Percentiles rank a stretch among this genome's conserved stretches.
phyloP scores from a whole-genome alignment of 345 rosid genomes.

The Triadica sebifera region DNA sequence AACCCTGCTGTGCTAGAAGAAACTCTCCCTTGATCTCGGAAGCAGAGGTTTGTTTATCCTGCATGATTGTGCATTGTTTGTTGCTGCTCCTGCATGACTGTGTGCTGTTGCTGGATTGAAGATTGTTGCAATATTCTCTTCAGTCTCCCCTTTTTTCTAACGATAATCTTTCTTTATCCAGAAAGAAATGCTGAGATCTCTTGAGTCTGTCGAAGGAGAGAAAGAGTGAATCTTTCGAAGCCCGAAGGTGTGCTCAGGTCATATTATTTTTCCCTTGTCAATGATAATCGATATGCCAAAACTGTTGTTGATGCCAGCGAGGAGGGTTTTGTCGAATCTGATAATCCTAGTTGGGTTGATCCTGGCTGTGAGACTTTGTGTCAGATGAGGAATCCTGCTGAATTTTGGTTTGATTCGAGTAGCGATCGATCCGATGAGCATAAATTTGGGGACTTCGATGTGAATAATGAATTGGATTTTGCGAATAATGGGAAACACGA shows the following conservation, averaged over 20 bases:
- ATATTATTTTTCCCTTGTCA: conserved; percentile 79
- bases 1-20: too few relatives aligned
- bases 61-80: too few relatives aligned
- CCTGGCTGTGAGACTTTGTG: conserved; percentile 54
- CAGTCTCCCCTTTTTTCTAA: too few relatives aligned
- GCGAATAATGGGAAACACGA: conserved; percentile 29
- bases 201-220: too few relatives aligned
- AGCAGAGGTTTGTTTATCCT: too few relatives aligned
- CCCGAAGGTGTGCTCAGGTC: conserved; percentile 64
- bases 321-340: conserved; percentile 62
- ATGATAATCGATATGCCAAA: conserved; percentile 36
- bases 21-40: too few relatives aligned
- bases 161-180: too few relatives aligned
- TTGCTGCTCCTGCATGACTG: too few relatives aligned
- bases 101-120: too few relatives aligned
- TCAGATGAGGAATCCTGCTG: conserved; percentile 47
- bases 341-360: conserved; percentile 92
- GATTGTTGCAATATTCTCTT: too few relatives aligned
- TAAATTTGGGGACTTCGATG: conserved; percentile 40
- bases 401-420: conserved; percentile 82
- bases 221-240: too few relatives aligned
- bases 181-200: too few relatives aligned
- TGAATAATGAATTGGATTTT: conserved; percentile 35
- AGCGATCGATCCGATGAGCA: conserved; percentile 74
- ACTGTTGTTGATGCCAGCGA: conserved; percentile 33